Evolutionary conservation across 176 grass and related monocot genomes (phyloP).

Genomic region (Pharus latifolius): DNA sequence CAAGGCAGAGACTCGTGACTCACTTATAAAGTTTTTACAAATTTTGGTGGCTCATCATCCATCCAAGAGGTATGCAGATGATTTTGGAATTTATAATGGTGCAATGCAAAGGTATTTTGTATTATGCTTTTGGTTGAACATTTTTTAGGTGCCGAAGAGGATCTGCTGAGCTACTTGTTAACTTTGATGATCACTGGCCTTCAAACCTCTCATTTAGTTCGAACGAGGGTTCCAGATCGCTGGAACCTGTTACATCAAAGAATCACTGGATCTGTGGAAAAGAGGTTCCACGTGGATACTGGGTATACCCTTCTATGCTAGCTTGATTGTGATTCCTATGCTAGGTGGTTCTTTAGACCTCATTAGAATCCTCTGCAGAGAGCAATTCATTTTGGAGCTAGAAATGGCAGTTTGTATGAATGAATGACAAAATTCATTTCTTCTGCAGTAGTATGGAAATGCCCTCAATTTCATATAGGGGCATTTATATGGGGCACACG

Average conservation of each 20-base stretch:
- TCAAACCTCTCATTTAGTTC: slow-evolving; percentile 50
- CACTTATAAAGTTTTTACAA: slow-evolving; percentile 87
- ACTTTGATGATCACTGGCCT: slow-evolving; percentile 91
- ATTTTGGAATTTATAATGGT: slow-evolving; percentile 1
- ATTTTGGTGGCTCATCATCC: slow-evolving; percentile 95
- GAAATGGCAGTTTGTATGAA: not conserved
- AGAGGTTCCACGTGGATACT: slow-evolving; percentile 85
- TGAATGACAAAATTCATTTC: not conserved
- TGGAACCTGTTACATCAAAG: slow-evolving; percentile 36
- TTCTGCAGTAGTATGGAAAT: not conserved
- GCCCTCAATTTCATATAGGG: too few species aligned
- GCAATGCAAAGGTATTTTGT: not conserved
- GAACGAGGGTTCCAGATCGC: slow-evolving; percentile 33
- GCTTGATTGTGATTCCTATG: not conserved
- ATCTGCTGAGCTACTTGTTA: slow-evolving; percentile 79
- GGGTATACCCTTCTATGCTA: slow-evolving; percentile 40
- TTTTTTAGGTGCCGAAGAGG: slow-evolving; percentile 73
- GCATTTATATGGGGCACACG: too few species aligned
- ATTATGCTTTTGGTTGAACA: not conserved
- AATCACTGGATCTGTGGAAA: slow-evolving; percentile 65
- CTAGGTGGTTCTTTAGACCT: not conserved
- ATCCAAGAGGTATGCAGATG: slow-evolving; percentile 71
- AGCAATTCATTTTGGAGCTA: not conserved
- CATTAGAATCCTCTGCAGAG: not conserved
- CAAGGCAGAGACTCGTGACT: slow-evolving; percentile 57